phyloP scores from a whole-genome alignment of 2,329 filamentous ascomycete species.

The Neurospora sp. region DNA sequence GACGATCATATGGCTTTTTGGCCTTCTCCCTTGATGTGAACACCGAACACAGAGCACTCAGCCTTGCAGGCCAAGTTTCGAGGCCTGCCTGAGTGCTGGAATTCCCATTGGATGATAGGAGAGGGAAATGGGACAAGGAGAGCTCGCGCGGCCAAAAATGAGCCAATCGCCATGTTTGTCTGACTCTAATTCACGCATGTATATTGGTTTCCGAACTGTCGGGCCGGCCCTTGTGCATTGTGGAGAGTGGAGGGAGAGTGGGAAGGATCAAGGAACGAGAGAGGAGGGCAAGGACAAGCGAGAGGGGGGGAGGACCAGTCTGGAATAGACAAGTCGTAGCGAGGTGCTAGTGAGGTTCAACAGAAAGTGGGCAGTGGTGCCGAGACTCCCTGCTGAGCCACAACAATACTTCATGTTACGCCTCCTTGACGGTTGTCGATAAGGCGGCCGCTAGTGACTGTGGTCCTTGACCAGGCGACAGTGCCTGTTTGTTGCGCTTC shows the following conservation, averaged over 20 bases:
- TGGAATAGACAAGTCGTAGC: neutral
- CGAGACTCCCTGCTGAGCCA: neutral
- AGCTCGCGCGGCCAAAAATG: neutral
- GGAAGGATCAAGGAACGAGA: neutral
- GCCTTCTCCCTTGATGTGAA: neutral
- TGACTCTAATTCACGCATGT: neutral
- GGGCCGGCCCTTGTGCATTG: constrained; percentile 4
- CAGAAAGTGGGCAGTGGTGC: neutral
- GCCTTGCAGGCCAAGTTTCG: neutral
- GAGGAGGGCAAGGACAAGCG: neutral
- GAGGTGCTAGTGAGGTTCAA: neutral
- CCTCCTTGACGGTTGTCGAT: neutral
- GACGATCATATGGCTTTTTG: neutral
- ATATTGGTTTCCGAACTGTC: constrained; percentile 12
- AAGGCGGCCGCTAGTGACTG: neutral
- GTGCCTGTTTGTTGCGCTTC: neutral
- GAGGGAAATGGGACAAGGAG: neutral
- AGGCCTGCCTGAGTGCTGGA: neutral
- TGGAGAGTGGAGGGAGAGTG: neutral
- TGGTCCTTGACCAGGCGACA: neutral
- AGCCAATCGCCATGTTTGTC: neutral
- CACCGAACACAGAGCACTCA: neutral
- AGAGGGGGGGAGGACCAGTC: neutral
- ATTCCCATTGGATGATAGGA: neutral
- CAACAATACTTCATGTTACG: neutral